Percentiles rank a stretch among this genome's conserved stretches.
These are phyloP conservation scores for Solanum chiquidenum DNA, from an alignment of 257 asterid genomes.

Conservation along the genomic window DNA sequence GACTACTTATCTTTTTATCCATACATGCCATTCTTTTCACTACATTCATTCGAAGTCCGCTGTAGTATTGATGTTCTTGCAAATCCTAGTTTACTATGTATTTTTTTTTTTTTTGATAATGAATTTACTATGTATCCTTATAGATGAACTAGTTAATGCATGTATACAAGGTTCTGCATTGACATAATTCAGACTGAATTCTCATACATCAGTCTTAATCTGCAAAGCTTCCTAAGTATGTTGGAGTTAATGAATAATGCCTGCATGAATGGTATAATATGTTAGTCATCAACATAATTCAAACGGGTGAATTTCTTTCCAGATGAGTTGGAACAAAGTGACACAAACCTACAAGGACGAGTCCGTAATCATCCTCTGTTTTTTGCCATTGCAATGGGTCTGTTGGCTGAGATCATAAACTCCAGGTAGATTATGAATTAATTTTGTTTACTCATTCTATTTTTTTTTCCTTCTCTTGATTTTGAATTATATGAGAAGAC, in stretches of 20 bases:
- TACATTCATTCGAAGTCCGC: background rate
- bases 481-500: background rate
- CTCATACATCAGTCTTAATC: background rate
- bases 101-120: no score
- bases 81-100: background rate
- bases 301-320: background rate
- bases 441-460: background rate
- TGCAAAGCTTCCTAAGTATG: background rate
- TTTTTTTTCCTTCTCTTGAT: background rate
- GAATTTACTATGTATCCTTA: background rate
- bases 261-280: background rate
- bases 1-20: background rate
- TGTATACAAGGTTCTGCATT: background rate
- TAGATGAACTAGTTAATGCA: background rate
- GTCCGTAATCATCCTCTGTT: slow-evolving; percentile 65
- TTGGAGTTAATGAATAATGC: background rate
- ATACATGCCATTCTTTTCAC: background rate
- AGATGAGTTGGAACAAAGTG: slow-evolving; percentile 1
- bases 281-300: background rate
- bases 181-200: background rate
- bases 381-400: slow-evolving; percentile 77
- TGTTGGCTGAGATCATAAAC: slow-evolving; percentile 84
- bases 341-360: slow-evolving; percentile 26
- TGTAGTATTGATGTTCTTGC: background rate
- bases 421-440: slow-evolving; percentile 46